Evolutionary conservation across 768 basidiomycete species (phyloP).

Genomic region (Calocera viscosa): DNA sequence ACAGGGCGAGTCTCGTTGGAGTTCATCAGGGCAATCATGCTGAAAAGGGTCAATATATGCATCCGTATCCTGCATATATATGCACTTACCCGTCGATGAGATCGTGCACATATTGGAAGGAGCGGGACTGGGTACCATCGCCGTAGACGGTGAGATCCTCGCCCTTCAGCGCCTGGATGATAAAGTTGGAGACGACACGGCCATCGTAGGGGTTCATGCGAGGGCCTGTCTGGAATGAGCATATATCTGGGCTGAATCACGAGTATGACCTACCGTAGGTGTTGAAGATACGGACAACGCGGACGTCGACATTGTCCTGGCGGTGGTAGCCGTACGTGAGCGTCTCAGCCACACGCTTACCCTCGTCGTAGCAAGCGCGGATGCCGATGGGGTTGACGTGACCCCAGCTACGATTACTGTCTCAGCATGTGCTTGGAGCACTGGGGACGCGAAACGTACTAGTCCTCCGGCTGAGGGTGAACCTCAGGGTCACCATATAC

Average conservation of each 20-base stretch:
- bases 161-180: slow-evolving; percentile 89
- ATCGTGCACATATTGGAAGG: slow-evolving; percentile 98
- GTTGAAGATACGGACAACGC: slow-evolving; percentile 98
- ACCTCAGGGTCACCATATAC: slow-evolving; percentile 98
- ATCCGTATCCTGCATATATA: slow-evolving; percentile 23
- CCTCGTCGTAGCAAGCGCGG: slow-evolving; percentile 99
- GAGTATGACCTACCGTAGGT: slow-evolving; percentile 51
- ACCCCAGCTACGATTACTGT: slow-evolving; percentile 56
- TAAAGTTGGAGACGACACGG: slow-evolving; percentile 97
- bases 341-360: slow-evolving; percentile 97
- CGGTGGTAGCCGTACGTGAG: slow-evolving; percentile 91
- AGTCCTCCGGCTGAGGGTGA: slow-evolving; percentile 92
- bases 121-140: slow-evolving; percentile 84
- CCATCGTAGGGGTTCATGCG: slow-evolving; percentile 87
- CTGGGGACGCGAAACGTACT: slow-evolving; percentile 41
- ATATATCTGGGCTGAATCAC: background rate
- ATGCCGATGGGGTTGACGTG: slow-evolving; percentile 98
- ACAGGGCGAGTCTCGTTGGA: slow-evolving; percentile 84
- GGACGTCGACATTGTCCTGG: slow-evolving; percentile 89
- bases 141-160: slow-evolving; percentile 97
- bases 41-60: background rate
- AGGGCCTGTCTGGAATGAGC: slow-evolving; percentile 19
- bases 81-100: slow-evolving; percentile 59
- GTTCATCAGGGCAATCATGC: slow-evolving; percentile 84
- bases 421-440: slow-evolving; percentile 10